Conservation (phyloP, 225 moss, liverwort and hornwort species). For the Pseudoscleropodium purum region DNA sequence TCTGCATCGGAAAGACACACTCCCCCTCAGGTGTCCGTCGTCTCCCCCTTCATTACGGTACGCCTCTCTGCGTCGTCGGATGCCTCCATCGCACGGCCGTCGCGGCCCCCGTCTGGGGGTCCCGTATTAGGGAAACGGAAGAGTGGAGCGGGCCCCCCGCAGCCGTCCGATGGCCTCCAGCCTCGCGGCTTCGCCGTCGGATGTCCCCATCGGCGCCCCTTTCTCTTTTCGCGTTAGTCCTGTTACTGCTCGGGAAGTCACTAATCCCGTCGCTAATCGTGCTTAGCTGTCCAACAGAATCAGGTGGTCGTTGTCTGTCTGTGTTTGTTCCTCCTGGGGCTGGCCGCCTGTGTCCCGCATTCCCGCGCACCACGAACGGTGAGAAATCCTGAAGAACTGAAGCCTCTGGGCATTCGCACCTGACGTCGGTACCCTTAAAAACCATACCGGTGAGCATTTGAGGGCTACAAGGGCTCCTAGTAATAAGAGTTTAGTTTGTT, state of each 20-base stretch:
- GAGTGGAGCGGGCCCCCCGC: neutral
- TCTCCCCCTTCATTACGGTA: neutral
- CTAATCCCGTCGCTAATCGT: neutral
- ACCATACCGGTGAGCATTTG: no score
- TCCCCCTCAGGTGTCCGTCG: neutral
- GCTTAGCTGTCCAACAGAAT: neutral
- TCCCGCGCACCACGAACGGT: neutral
- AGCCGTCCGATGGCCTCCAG: neutral
- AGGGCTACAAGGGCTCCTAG: no score
- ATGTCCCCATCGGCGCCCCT: neutral
- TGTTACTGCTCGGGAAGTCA: neutral
- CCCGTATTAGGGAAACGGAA: slow-evolving; percentile 9
- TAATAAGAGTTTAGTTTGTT: no score
- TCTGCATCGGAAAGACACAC: neutral
- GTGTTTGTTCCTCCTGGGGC: neutral
- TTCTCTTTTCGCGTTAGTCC: neutral
- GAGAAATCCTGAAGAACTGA: no score
- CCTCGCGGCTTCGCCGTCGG: neutral
- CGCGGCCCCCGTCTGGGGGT: neutral
- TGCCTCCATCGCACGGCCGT: neutral
- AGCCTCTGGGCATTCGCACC: no score
- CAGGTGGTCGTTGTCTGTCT: neutral
- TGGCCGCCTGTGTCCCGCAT: neutral
- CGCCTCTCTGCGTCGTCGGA: neutral
- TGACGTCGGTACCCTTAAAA: no score